phyloP scores from a whole-genome alignment of 1,284 basidiomycete species.

The Cutaneotrichosporon arboriforme region DNA sequence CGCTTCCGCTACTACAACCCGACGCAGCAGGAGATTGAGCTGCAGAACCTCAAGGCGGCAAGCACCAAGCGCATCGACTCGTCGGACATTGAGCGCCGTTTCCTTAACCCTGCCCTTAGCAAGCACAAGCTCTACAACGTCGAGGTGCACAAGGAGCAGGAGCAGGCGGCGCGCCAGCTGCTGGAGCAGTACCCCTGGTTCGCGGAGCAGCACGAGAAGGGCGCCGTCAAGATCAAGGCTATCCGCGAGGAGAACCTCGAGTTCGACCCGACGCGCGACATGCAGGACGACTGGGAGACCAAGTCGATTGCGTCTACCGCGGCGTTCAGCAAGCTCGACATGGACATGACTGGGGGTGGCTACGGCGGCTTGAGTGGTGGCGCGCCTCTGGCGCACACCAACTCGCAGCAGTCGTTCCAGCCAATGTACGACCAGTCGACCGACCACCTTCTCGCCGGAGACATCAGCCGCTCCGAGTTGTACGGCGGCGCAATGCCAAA shows the following conservation, averaged over 20 bases:
- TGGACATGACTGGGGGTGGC: background rate
- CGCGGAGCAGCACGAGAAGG: constrained; percentile 31
- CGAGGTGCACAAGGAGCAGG: constrained; percentile 49
- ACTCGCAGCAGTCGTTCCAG: background rate
- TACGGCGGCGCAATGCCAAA: background rate
- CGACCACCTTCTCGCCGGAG: constrained; percentile 28
- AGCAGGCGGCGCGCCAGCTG: constrained; percentile 39
- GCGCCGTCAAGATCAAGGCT: constrained; percentile 42
- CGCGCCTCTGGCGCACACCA: background rate
- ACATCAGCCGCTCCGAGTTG: background rate
- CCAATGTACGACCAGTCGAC: constrained; percentile 30
- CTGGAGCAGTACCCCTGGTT: constrained; percentile 47
- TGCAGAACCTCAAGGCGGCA: constrained; percentile 26
- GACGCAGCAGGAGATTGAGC: constrained; percentile 45
- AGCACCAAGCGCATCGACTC: constrained; percentile 45
- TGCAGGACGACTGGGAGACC: constrained; percentile 36
- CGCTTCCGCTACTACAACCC: constrained; percentile 66
- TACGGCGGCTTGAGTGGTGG: background rate
- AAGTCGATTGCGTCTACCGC: constrained; percentile 37
- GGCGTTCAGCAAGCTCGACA: constrained; percentile 3
- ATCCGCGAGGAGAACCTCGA: constrained; percentile 48
- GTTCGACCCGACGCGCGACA: constrained; percentile 42
- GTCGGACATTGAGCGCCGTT: constrained; percentile 50
- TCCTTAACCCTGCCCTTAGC: constrained; percentile 52
- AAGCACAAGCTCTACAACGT: constrained; percentile 45